Conservation (phyloP, 2,329 filamentous ascomycete genomes). For the Arthrobotrys sphaeroides region DNA sequence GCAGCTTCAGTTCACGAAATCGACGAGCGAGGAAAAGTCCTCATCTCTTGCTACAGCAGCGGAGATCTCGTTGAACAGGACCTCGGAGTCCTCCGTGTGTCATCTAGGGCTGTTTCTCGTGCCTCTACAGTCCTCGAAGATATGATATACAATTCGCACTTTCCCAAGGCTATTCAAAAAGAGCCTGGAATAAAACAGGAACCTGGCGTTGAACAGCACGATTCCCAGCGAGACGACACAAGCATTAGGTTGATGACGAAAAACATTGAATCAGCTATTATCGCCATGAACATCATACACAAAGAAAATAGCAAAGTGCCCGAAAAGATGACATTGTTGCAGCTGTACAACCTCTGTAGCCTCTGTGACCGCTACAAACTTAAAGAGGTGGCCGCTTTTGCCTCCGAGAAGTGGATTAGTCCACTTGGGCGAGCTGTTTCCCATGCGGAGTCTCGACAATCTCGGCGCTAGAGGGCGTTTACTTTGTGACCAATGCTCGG, state of each 20-base stretch:
- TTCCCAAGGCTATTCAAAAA: not conserved
- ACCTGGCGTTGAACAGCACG: not conserved
- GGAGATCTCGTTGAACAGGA: not conserved
- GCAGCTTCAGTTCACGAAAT: not conserved
- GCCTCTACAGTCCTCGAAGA: not conserved
- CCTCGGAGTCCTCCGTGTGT: not conserved
- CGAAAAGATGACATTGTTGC: not conserved
- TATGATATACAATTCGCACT: not conserved
- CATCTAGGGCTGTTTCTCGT: not conserved
- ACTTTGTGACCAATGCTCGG: too few species aligned
- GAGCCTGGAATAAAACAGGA: not conserved
- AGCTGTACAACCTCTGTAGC: slow-evolving; percentile 8
- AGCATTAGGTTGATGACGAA: not conserved
- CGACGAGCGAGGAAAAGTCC: not conserved
- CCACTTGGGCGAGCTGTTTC: not conserved
- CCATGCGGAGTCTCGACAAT: too few species aligned
- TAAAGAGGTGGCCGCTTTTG: not conserved
- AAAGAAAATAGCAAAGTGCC: not conserved
- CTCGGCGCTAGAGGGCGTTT: too few species aligned
- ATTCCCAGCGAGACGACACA: not conserved
- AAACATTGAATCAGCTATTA: not conserved
- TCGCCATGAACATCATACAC: slow-evolving; percentile 20
- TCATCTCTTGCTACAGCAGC: not conserved
- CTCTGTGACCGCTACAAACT: slow-evolving; percentile 2
- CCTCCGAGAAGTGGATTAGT: not conserved